Conservation (phyloP, 768 basidiomycete species). For the Tylopilus rubrobrunneus region DNA sequence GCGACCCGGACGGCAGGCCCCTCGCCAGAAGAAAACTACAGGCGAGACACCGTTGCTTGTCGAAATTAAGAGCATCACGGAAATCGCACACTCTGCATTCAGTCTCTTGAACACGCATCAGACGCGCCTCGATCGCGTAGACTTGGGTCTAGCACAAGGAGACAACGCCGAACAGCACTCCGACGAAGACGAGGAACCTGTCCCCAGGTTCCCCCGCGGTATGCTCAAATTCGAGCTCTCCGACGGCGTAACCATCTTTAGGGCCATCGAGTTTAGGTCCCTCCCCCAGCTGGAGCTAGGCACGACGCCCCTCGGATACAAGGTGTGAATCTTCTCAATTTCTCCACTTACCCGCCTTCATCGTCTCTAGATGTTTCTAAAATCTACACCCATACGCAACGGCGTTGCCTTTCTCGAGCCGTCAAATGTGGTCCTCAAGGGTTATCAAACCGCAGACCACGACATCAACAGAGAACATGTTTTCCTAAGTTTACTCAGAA, state of each 20-base stretch:
- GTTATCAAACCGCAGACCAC: slow-evolving; percentile 60
- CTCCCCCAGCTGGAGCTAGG: slow-evolving; percentile 67
- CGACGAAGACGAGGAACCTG: slow-evolving; percentile 62
- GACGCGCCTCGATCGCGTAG: slow-evolving; percentile 57
- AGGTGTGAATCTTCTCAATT: slow-evolving; percentile 43
- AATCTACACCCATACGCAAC: slow-evolving; percentile 60
- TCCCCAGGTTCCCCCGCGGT: slow-evolving; percentile 77
- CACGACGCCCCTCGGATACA: slow-evolving; percentile 76
- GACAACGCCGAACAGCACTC: slow-evolving; percentile 41
- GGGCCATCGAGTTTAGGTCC: slow-evolving; percentile 75
- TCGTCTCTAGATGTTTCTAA: slow-evolving; percentile 56
- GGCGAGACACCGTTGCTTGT: slow-evolving; percentile 58
- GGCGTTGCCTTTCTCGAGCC: slow-evolving; percentile 81
- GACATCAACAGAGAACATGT: slow-evolving; percentile 52
- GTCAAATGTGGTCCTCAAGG: slow-evolving; percentile 53
- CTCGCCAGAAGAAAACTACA: slow-evolving; percentile 20
- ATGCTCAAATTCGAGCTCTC: slow-evolving; percentile 75
- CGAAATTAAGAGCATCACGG: slow-evolving; percentile 73
- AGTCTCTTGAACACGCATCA: slow-evolving; percentile 66
- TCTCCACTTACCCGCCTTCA: neutral
- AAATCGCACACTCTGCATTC: slow-evolving; percentile 83
- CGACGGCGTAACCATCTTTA: slow-evolving; percentile 67
- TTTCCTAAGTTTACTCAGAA: slow-evolving; percentile 59
- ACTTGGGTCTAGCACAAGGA: slow-evolving; percentile 36
- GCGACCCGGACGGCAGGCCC: slow-evolving; percentile 1